phyloP scores from a whole-genome alignment of 1,284 basidiomycete species.

The Trametes polyzona region DNA sequence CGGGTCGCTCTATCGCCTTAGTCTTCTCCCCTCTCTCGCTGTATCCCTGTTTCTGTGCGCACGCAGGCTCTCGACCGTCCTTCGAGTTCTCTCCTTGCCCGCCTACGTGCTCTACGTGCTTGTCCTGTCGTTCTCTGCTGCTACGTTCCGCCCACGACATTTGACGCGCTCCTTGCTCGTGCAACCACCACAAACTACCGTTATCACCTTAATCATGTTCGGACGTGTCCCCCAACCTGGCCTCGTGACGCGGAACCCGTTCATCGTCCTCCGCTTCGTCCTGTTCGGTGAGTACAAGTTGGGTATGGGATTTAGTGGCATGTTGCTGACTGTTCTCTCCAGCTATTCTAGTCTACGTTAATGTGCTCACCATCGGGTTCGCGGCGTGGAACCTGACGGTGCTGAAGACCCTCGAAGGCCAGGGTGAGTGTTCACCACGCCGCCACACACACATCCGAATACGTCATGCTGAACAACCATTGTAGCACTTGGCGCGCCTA shows the following conservation, averaged over 20 bases:
- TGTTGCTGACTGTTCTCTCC: slow-evolving; percentile 2
- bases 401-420: slow-evolving; percentile 37
- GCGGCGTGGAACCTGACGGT: slow-evolving; percentile 59
- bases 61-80: slow-evolving; percentile 1
- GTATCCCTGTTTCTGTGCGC: not conserved
- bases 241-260: slow-evolving; percentile 39
- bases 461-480: not conserved
- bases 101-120: slow-evolving; percentile 4
- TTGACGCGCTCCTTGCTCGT: slow-evolving; percentile 13
- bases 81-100: slow-evolving; percentile 19
- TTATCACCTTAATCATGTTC: slow-evolving; percentile 16
- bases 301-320: not conserved
- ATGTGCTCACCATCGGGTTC: slow-evolving; percentile 54
- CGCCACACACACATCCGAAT: not conserved
- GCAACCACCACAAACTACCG: slow-evolving; percentile 9
- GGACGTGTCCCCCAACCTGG: slow-evolving; percentile 7
- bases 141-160: slow-evolving; percentile 13
- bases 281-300: slow-evolving; percentile 53
- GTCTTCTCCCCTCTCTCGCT: not conserved
- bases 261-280: slow-evolving; percentile 59
- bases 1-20: slow-evolving; percentile 3
- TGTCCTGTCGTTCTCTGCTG: slow-evolving; percentile 5
- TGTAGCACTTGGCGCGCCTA: slow-evolving; percentile 41
- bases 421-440: slow-evolving; percentile 36
- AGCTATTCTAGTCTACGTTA: slow-evolving; percentile 60